Evolutionary conservation across 1,284 basidiomycete species (phyloP).

Genomic region (Sporisorium reilianum): DNA sequence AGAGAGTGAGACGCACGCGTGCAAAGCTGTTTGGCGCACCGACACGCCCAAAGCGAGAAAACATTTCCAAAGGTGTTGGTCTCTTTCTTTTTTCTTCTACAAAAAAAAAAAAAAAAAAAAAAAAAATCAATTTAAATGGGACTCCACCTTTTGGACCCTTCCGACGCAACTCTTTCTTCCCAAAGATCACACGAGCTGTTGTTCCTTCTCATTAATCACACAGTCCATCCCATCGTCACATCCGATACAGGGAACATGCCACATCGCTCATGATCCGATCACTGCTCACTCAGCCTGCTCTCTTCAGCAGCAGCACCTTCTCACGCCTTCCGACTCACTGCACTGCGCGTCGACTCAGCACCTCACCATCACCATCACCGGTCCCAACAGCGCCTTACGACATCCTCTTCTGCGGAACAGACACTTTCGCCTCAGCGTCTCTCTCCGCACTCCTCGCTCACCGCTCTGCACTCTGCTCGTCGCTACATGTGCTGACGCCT

Average conservation of each 20-base stretch:
- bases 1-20: not conserved
- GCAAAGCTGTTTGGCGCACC: constrained; percentile 2
- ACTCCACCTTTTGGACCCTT: constrained; percentile 2
- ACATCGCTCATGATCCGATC: not conserved
- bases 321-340: not conserved
- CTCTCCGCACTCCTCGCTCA: constrained; percentile 34
- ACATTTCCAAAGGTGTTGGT: constrained; percentile 10
- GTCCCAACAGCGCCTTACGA: constrained; percentile 53
- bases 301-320: not conserved
- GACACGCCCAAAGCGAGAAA: constrained; percentile 1
- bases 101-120: too few relatives aligned
- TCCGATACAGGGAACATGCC: not conserved
- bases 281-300: too few relatives aligned
- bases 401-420: constrained; percentile 67
- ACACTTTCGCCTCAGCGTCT: constrained; percentile 48
- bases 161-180: not conserved
- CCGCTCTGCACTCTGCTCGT: constrained; percentile 11
- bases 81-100: not conserved
- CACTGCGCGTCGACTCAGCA: not conserved
- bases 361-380: not conserved
- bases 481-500: constrained; percentile 75
- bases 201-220: not conserved
- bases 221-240: not conserved
- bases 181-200: constrained; percentile 1
- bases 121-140: too few relatives aligned